Percentiles rank a stretch among this genome's conserved stretches.
Conservation (phyloP, 306 rosid species). For the Vicia villosa region DNA sequence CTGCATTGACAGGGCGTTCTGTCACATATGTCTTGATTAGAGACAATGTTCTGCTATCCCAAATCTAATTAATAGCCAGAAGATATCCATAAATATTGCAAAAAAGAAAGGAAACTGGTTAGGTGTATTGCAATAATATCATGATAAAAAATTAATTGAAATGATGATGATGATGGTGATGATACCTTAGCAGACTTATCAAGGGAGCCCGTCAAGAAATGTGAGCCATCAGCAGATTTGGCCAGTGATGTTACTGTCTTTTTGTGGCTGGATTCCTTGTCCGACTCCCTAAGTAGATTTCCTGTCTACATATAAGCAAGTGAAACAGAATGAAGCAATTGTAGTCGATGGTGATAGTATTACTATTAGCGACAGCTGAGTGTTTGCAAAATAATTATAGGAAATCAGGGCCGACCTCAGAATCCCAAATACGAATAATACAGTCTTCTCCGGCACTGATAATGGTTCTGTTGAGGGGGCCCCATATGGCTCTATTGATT, state of each 20-base stretch:
- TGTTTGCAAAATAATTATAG: not conserved
- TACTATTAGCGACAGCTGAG: not conserved
- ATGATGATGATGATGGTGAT: not conserved
- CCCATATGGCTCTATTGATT: no score
- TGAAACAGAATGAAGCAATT: no score
- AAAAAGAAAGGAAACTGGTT: not conserved
- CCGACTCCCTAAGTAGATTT: constrained; percentile 67
- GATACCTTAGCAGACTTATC: constrained; percentile 92
- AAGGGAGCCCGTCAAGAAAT: constrained; percentile 82
- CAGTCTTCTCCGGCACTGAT: no score
- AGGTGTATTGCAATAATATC: not conserved
- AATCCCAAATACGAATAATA: constrained; percentile 82
- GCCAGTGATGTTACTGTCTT: constrained; percentile 72
- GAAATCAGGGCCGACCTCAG: constrained; percentile 50
- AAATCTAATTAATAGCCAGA: no score
- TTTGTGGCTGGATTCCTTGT: constrained; percentile 80
- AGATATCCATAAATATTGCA: no score
- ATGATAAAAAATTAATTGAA: not conserved
- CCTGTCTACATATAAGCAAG: constrained; percentile 60
- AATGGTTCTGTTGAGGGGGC: no score
- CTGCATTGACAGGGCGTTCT: no score
- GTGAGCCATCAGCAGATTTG: constrained; percentile 77
- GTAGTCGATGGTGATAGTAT: not conserved
- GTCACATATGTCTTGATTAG: no score
- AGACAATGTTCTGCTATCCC: no score